Base-by-base conservation (phyloP, 2,329 filamentous ascomycete genomes). In the Hysterium pulicare region DNA sequence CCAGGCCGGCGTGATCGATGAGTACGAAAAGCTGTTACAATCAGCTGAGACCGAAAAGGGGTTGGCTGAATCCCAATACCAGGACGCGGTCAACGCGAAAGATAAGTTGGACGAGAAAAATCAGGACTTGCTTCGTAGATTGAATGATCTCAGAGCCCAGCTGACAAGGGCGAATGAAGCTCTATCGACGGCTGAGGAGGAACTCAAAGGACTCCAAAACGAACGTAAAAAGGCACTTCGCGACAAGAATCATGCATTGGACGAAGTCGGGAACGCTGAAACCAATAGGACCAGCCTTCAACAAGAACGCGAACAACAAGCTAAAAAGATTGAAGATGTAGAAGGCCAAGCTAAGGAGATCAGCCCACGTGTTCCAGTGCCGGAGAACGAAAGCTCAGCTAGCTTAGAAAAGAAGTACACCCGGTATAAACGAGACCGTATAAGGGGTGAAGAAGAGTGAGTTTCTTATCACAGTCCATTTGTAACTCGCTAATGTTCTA, bases 1-100 rank as follows among this genome's bases (percentile, higher is more conserved):
- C 3, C 79, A 82, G 41, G 87, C 89, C 57, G 83, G 71, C 3
- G 58, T 55, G 31, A 61, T 75, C 9, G 69, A 73, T 15, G 64
- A 66, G 33, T 59, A 72, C 3, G 54, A 72, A 42, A 54, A 58
- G 7, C 57, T 80, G 36, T 73, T 94, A 1, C 67, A 72, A 42
- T 78, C 82, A 6, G 82, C 59, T 57, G 64, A 78, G 60, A 67
- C 68, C n/a, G 71, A 77, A 16, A 63, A 53, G 5, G 31, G 50
- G 35, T 46, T 52, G 15, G 42, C 50, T n/a, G 47, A 58, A 34
- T 68, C 63, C 1, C 71, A 75, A 2, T 75, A 70, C 42, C 58
- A 72, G 46, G 79, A 83, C 50, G 67, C 71, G 16, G 55, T 72
- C 2, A 58, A 57, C 20, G 71, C 71, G 19, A 70, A 72, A 45